A percentile compares a stretch with the other conserved stretches of the same genome.
Evolutionary conservation across 2,329 filamentous ascomycete genomes (phyloP).

Genomic region (Phoma sp.): DNA sequence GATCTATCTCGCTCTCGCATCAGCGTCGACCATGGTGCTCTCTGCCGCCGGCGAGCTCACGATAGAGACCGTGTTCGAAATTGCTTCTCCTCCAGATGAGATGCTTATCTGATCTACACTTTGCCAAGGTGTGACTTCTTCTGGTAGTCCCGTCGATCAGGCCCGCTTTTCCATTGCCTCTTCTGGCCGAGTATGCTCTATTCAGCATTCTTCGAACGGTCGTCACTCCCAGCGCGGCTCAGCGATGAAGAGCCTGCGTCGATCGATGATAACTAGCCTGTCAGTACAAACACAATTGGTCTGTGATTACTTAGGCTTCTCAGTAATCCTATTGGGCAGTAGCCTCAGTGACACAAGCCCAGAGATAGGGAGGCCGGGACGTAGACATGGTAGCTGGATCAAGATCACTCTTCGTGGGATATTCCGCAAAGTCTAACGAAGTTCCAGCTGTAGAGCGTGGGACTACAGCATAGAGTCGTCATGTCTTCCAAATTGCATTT

Average conservation of each 20-base stretch:
- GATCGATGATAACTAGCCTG: background rate
- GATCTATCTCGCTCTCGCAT: slow-evolving; percentile 2
- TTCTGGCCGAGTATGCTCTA: background rate
- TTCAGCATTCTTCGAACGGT: background rate
- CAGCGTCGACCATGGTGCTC: background rate
- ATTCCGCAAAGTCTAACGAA: background rate
- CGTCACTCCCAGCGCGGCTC: background rate
- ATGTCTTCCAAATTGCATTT: background rate
- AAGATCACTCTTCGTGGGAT: background rate
- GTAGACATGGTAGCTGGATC: background rate
- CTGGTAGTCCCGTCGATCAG: background rate
- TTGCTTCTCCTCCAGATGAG: background rate
- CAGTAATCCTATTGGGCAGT: background rate
- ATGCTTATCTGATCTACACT: slow-evolving; percentile 9
- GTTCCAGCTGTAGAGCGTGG: background rate
- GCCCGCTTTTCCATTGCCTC: slow-evolving; percentile 5
- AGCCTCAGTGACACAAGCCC: slow-evolving; percentile 1
- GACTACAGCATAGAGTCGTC: background rate
- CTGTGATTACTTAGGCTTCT: background rate
- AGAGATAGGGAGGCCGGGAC: background rate
- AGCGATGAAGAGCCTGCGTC: background rate
- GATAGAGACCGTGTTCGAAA: background rate
- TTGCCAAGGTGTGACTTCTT: background rate
- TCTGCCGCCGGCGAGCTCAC: slow-evolving; percentile 2
- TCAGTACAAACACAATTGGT: background rate